Evolutionary conservation across 2,329 filamentous ascomycete species (phyloP).

Genomic region (Pyrenophora teres): DNA sequence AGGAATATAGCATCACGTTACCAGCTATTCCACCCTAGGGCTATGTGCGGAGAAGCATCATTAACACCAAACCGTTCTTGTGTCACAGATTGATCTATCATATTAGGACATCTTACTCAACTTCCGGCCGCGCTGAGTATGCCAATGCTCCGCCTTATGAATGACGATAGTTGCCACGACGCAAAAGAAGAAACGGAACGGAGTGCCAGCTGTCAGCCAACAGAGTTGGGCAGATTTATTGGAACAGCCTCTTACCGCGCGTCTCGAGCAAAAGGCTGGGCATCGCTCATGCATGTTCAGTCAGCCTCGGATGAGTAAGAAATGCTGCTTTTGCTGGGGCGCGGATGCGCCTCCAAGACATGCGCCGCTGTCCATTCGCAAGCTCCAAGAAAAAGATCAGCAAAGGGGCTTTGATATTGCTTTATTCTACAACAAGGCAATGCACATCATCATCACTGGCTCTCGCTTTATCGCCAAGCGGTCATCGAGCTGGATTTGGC

Average conservation of each 20-base stretch:
- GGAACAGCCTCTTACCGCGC: neutral
- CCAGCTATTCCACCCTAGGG: neutral
- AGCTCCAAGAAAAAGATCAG: neutral
- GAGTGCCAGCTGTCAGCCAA: neutral
- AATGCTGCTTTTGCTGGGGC: constrained; percentile 1
- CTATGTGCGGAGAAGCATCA: neutral
- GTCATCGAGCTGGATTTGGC: neutral
- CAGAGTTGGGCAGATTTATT: neutral
- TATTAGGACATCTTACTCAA: neutral
- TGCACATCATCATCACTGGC: constrained; percentile 3
- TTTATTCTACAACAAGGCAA: neutral
- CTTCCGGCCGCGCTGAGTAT: neutral
- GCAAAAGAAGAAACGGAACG: neutral
- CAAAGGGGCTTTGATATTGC: constrained; percentile 1
- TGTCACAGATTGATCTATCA: neutral
- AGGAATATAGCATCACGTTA: neutral
- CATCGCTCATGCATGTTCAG: neutral
- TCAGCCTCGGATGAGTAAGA: neutral
- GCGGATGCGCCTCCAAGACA: constrained; percentile 1
- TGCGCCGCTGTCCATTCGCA: neutral
- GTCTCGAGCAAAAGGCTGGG: neutral
- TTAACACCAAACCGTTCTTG: constrained; percentile 1
- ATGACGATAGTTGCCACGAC: neutral
- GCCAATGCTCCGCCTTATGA: neutral
- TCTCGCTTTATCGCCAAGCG: constrained; percentile 3